phyloP scores from a whole-genome alignment of 257 asterid species.

The Fraxinus quadrangulata region DNA sequence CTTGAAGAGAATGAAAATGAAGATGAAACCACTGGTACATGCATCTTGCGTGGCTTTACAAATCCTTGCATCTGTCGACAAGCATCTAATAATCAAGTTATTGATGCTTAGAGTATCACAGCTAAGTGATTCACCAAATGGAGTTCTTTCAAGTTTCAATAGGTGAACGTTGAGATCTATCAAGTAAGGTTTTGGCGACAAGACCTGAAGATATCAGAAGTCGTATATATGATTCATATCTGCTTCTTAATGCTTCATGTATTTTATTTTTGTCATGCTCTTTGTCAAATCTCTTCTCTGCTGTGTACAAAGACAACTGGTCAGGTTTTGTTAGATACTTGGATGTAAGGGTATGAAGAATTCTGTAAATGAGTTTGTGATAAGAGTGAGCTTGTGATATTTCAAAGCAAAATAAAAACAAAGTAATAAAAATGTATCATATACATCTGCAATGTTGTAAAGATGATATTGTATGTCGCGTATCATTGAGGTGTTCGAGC shows the following conservation, averaged over 20 bases:
- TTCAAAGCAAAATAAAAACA: too few relatives aligned
- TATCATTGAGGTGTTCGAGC: too few relatives aligned
- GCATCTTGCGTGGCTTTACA: constrained; percentile 24
- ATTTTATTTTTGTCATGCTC: background rate
- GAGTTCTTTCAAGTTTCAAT: background rate
- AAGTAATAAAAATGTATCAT: too few relatives aligned
- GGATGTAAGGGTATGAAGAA: background rate
- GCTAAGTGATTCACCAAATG: background rate
- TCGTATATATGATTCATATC: background rate
- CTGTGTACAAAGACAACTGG: constrained; percentile 9
- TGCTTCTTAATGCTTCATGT: background rate
- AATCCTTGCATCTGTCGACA: background rate
- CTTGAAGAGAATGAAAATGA: constrained; percentile 55
- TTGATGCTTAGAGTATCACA: background rate
- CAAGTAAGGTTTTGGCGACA: background rate
- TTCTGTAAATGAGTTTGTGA: background rate
- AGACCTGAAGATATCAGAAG: background rate
- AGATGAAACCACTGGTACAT: constrained; percentile 19
- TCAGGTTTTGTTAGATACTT: constrained; percentile 19
- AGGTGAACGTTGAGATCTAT: background rate
- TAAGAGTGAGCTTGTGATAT: background rate
- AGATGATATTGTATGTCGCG: too few relatives aligned
- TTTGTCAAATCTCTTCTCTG: background rate
- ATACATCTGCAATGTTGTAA: too few relatives aligned
- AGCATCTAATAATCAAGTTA: background rate